A percentile compares a stretch with the other conserved stretches of the same genome.
Conservation (phyloP, 2,329 filamentous ascomycete genomes). For the Colletotrichum neosansevieriae region DNA sequence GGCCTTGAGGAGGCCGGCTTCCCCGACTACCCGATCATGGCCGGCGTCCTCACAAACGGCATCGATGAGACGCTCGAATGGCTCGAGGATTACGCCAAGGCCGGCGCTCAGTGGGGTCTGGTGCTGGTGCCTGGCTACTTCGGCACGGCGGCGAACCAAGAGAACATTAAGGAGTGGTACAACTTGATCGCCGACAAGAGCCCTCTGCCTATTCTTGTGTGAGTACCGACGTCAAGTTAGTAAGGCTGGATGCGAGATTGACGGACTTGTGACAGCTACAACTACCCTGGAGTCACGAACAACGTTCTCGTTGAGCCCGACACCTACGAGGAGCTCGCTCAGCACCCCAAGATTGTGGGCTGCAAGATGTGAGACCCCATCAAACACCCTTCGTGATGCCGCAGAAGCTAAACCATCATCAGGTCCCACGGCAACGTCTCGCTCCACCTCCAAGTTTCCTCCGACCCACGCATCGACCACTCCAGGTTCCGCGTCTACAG, state of each 20-base stretch:
- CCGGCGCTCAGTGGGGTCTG: conserved; percentile 72
- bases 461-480: conserved; percentile 71
- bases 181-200: conserved; percentile 70
- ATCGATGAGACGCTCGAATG: conserved; percentile 66
- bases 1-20: conserved; percentile 67
- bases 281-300: conserved; percentile 75
- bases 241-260: neutral
- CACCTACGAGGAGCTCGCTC: conserved; percentile 68
- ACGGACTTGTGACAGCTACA: conserved; percentile 52
- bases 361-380: conserved; percentile 65
- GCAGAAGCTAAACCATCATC: neutral
- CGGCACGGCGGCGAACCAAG: conserved; percentile 67
- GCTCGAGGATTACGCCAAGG: conserved; percentile 65
- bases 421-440: conserved; percentile 73
- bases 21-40: conserved; percentile 66
- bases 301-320: conserved; percentile 69
- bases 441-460: conserved; percentile 72
- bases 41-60: conserved; percentile 67
- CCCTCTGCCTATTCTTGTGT: conserved; percentile 72
- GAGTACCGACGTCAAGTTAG: conserved; percentile 42
- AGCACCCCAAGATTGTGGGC: conserved; percentile 75
- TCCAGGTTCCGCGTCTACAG: conserved; percentile 72
- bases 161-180: conserved; percentile 72
- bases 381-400: fast-evolving
- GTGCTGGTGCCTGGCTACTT: conserved; percentile 76